Base-by-base conservation (phyloP, 495 filamentous ascomycete genomes). In the Terfezia claveryi region DNA sequence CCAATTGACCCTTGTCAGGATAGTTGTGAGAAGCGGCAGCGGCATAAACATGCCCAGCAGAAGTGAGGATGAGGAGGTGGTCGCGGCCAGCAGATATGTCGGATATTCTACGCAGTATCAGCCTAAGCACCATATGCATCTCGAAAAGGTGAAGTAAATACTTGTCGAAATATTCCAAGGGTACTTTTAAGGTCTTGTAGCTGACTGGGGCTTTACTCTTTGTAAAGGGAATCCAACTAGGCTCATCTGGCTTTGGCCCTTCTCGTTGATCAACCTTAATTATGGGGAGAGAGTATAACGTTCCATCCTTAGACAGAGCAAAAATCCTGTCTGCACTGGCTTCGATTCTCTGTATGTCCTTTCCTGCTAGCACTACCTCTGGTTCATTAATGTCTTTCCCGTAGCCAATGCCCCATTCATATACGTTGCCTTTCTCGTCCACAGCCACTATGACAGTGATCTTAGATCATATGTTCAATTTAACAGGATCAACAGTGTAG, bases 351-450 rank as follows among this genome's bases (percentile, higher is more conserved):
- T 69, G 68, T 52, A 98, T 67, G 59, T 89, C 76, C 66, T 93
- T 94, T 51, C 89, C 91, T 37, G 70, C 78, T 37, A 98, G 65
- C 12, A 89, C 95, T 57, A 72, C 68, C 2, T 72, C 74, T 0
- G 91, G 91, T 4, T 72, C 65, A 49, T 60, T 73, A 37, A 69
- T 65, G 1, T 73, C 69, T 49, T 70, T 69, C 10, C 80, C 81
- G 65, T 80, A 95, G 17, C 73, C 85, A 23, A 71, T 74, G 4
- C 91, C 91, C 91, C 91, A 98, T 68, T 94, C 88, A 14, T 95
- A 71, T 12, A 98, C 69, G 65, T 96, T 83, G 4, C 91, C 91
- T 49, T 81, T 81, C 64, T 93, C 88, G 23, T 77, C 81, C 49
- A 96, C 80, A 4, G 91, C 91, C 12, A 80, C 63, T 65, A 12